A percentile compares a stretch with the other conserved stretches of the same genome.
Conservation (phyloP, 208 protist genomes). For the Wallacemonas sp. region DNA sequence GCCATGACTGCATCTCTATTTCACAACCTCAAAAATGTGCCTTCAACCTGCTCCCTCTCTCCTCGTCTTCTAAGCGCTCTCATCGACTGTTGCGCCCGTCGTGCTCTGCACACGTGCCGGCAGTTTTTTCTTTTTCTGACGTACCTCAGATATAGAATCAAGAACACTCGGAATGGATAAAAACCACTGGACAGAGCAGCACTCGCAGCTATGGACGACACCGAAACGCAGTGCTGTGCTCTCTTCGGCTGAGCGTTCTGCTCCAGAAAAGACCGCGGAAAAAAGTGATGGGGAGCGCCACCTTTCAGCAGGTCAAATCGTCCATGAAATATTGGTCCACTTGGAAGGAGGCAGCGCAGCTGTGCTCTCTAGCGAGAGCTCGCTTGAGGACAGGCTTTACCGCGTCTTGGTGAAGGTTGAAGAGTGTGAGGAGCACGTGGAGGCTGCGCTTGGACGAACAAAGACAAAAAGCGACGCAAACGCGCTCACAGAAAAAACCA, state of each 20-base stretch:
- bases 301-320: constrained; percentile 1
- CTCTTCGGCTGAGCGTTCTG: neutral
- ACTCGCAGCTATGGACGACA: constrained; percentile 49
- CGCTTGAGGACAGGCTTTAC: constrained; percentile 18
- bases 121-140: constrained; percentile 5
- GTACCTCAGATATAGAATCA: neutral
- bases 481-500: neutral
- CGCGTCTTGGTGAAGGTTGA: constrained; percentile 35
- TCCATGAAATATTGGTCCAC: constrained; percentile 22
- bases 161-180: constrained; percentile 15
- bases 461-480: neutral
- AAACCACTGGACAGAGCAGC: constrained; percentile 32
- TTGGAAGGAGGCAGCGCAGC: constrained; percentile 11
- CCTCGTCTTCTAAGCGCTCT: too few species aligned
- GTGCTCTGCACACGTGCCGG: neutral
- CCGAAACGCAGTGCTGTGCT: constrained; percentile 5
- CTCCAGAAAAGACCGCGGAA: neutral
- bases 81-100: too few species aligned
- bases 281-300: neutral
- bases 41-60: neutral
- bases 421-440: constrained; percentile 27
- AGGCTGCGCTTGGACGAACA: neutral
- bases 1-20: too few species aligned
- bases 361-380: neutral
- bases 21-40: too few species aligned